These are phyloP conservation scores for Komagataella phaffii DNA, from an alignment of 805 yeast species.

Conservation along the genomic window DNA sequence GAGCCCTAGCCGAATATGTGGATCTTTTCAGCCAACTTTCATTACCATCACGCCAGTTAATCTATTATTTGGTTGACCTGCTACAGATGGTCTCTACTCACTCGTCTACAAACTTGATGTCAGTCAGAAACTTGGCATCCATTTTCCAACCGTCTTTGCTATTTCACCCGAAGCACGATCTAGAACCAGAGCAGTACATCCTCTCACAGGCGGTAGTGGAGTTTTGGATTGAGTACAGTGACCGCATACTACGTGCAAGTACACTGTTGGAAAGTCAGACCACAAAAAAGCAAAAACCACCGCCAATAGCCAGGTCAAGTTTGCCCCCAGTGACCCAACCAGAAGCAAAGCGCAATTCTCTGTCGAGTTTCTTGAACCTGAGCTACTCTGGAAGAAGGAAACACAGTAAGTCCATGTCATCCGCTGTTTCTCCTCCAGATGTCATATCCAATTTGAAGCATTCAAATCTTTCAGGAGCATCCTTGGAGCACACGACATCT, in stretches of 20 bases:
- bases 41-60: slow-evolving; percentile 23
- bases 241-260: slow-evolving; percentile 22
- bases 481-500: not conserved
- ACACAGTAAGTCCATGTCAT: slow-evolving; percentile 21
- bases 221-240: slow-evolving; percentile 30
- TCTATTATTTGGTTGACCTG: slow-evolving; percentile 29
- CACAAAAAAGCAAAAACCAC: not conserved
- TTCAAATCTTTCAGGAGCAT: not conserved
- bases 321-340: not conserved
- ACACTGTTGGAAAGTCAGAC: not conserved
- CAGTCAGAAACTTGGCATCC: slow-evolving; percentile 30
- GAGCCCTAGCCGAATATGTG: slow-evolving; percentile 27
- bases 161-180: slow-evolving; percentile 31
- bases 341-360: not conserved
- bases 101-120: slow-evolving; percentile 26
- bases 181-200: slow-evolving; percentile 32
- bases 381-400: slow-evolving; percentile 1
- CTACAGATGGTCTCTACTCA: slow-evolving; percentile 31
- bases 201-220: slow-evolving; percentile 30
- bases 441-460: slow-evolving; percentile 1
- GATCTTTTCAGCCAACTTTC: slow-evolving; percentile 24
- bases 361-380: not conserved
- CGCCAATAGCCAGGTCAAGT: not conserved
- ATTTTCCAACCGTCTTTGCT: slow-evolving; percentile 32
- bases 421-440: slow-evolving; percentile 20